These are phyloP conservation scores for Arthrocladium fulminans DNA, from an alignment of 2,329 filamentous ascomycete species.

Conservation along the genomic window DNA sequence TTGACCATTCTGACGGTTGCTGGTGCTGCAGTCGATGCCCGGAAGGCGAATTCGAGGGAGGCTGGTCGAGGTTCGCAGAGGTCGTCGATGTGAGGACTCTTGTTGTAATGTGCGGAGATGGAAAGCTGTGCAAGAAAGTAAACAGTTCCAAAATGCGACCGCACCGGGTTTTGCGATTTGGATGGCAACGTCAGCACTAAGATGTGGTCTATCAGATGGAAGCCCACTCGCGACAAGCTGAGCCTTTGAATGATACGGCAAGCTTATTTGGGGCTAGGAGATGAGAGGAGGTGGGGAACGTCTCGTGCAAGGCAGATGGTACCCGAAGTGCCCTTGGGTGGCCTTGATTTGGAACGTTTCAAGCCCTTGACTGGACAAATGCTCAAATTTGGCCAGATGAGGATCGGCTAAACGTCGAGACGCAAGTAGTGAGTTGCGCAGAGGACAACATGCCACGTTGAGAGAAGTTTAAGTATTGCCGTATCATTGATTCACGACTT, in stretches of 20 bases:
- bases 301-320: neutral
- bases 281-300: neutral
- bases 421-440: too few relatives aligned
- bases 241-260: too few relatives aligned
- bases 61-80: neutral
- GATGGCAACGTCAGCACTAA: neutral
- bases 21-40: neutral
- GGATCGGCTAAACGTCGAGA: too few relatives aligned
- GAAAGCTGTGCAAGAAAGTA: too few relatives aligned
- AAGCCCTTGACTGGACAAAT: too few relatives aligned
- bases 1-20: conserved; percentile 49
- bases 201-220: neutral
- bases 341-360: neutral
- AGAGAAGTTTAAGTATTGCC: too few relatives aligned
- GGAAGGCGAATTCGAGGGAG: neutral
- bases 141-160: too few relatives aligned
- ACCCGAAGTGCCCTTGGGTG: neutral
- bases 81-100: neutral
- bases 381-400: too few relatives aligned
- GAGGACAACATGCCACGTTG: too few relatives aligned
- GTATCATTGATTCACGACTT: neutral
- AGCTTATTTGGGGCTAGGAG: neutral
- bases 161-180: too few relatives aligned
- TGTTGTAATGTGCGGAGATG: too few relatives aligned
- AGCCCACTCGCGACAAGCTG: neutral